Evolutionary conservation across 495 filamentous ascomycete species (phyloP).

Genomic region (Penicillium diatomitis): DNA sequence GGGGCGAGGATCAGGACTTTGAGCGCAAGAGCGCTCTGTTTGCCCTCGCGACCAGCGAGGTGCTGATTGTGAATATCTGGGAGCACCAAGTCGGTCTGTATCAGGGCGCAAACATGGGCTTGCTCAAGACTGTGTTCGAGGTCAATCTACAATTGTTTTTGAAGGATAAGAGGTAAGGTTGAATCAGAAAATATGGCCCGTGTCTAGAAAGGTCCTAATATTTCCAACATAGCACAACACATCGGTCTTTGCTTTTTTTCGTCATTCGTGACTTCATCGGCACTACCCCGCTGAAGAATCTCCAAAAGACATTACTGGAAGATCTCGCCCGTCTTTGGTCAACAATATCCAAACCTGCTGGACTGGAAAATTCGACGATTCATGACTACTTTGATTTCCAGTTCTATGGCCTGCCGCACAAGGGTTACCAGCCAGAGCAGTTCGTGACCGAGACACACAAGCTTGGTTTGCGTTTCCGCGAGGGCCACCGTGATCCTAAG

Average conservation of each 20-base stretch:
- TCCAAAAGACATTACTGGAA: conserved; percentile 81
- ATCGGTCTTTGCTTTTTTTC: conserved; percentile 91
- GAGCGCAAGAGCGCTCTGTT: conserved; percentile 97
- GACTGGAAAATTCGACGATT: conserved; percentile 79
- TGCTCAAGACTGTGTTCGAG: conserved; percentile 97
- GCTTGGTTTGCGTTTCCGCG: conserved; percentile 70
- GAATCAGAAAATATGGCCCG: neutral
- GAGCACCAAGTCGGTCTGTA: conserved; percentile 97
- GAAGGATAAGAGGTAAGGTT: conserved; percentile 77
- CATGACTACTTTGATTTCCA: conserved; percentile 98
- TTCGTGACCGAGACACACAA: conserved; percentile 74
- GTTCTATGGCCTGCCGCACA: conserved; percentile 91
- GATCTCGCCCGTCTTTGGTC: conserved; percentile 89
- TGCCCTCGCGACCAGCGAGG: conserved; percentile 93
- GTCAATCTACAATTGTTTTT: conserved; percentile 94
- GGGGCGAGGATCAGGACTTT: conserved; percentile 97
- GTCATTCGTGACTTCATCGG: conserved; percentile 96
- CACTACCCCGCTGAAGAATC: conserved; percentile 75
- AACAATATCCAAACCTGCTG: conserved; percentile 79
- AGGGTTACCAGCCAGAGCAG: conserved; percentile 90
- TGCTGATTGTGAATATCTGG: conserved; percentile 98
- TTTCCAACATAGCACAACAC: conserved; percentile 54
- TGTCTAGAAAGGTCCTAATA: conserved; percentile 7
- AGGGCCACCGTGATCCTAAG: conserved; percentile 61
- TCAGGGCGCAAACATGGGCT: conserved; percentile 96